Base-by-base conservation (phyloP, 148 eudicot genomes). In the Amaranthus hypochondriacus region DNA sequence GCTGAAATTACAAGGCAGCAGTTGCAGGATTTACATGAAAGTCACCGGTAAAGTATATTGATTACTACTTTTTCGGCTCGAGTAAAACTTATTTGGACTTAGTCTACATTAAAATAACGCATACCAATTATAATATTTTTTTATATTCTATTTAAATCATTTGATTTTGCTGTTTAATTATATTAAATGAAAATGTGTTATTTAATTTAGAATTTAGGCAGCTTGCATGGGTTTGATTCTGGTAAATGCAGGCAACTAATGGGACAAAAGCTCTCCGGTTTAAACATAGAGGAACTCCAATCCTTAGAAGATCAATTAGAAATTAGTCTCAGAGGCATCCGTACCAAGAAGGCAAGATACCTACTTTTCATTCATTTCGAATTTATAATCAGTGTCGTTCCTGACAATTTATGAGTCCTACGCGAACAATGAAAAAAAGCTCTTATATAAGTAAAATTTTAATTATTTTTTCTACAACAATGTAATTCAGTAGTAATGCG, bases 231-330 rank as follows among this genome's bases (percentile, higher is more conserved):
- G 39, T 28, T 28, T 42, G 9, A 65, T 73, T 75, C 53, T 60
- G 72, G 55, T 68, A 63, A 72, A 28, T 48, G 60, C 81, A 91
- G 96, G 83, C 87, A 89, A 78, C 76, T 91, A 67, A 84, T 91
- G 96, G 93, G 96, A 66, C 81, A 86, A 73, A 86, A 82, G 78
- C 88, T 91, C 46, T 73, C 62, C 53, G 89, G 93, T 48, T 79
- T 91, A 83, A 78, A 80, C 76, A 78, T 83, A 21, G 83, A 82
- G 66, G 96, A 89, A 48, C 84, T 91, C 21, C 84, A 89, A 73
- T 76, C 76, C 74, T 79, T 91, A 5, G 93, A 91, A 71, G 86
- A 83, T 73, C 96, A 89, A 73, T 71, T 91, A 76, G 96, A 89
- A 80, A 78, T 67, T 58, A 87, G 90, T 71, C 78, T 91, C 44